A percentile compares a stretch with the other conserved stretches of the same genome.
Conservation (phyloP, 257 asterid genomes). For the Gardenia jasminoides region DNA sequence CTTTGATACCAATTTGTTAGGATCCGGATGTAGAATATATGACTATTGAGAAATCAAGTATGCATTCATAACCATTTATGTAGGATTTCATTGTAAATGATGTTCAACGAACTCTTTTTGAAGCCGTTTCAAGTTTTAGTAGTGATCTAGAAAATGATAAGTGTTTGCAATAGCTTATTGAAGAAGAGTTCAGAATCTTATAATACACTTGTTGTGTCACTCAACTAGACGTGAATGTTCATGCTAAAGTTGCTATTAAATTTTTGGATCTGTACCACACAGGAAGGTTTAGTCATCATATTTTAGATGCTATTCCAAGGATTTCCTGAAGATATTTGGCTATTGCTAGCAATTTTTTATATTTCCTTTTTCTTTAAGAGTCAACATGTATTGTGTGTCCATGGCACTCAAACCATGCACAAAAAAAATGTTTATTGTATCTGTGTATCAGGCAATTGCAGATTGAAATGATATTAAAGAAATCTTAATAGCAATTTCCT, state of each 20-base stretch:
- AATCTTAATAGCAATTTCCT: too few relatives aligned
- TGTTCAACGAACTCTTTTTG: constrained; percentile 49
- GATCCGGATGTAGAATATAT: too few relatives aligned
- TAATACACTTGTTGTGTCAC: constrained; percentile 45
- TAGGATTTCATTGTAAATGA: constrained; percentile 80
- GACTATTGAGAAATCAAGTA: too few relatives aligned
- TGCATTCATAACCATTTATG: not conserved
- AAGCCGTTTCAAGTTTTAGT: constrained; percentile 47
- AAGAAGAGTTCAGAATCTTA: constrained; percentile 44
- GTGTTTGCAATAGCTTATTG: constrained; percentile 37
- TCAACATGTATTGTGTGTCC: not conserved
- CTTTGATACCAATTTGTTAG: too few relatives aligned
- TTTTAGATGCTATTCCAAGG: constrained; percentile 53
- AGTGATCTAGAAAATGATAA: constrained; percentile 40
- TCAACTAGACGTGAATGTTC: constrained; percentile 37
- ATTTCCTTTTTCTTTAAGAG: not conserved
- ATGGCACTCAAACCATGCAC: not conserved
- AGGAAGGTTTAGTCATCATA: constrained; percentile 85
- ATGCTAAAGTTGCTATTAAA: constrained; percentile 50
- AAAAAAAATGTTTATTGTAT: too few relatives aligned
- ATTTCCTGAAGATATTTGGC: not conserved
- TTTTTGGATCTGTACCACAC: constrained; percentile 77
- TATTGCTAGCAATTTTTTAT: not conserved
- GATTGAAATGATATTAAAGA: too few relatives aligned
- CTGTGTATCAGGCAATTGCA: too few relatives aligned